phyloP scores from a whole-genome alignment of 2,329 filamentous ascomycete species.

The Emergomyces africanus region DNA sequence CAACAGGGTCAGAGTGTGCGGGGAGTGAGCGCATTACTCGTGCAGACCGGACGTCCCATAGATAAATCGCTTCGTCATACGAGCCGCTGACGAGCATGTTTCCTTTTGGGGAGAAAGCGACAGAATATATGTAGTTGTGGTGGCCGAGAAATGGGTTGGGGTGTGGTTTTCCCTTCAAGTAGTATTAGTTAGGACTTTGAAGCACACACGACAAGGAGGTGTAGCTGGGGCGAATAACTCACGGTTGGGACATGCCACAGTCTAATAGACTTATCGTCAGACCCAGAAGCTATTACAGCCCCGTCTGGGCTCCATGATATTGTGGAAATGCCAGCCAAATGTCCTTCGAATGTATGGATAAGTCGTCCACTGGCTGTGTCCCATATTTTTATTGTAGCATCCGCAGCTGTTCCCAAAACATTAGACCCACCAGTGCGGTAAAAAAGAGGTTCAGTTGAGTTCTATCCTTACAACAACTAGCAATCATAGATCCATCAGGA shows the following conservation, averaged over 20 bases:
- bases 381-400: slow-evolving; percentile 88
- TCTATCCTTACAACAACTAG: slow-evolving; percentile 53
- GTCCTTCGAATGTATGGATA: slow-evolving; percentile 80
- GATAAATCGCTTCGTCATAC: slow-evolving; percentile 92
- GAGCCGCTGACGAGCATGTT: slow-evolving; percentile 93
- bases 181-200: not conserved
- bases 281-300: slow-evolving; percentile 74
- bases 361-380: slow-evolving; percentile 63
- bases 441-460: not conserved
- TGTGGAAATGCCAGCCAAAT: slow-evolving; percentile 83
- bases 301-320: slow-evolving; percentile 92
- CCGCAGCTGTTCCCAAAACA: slow-evolving; percentile 45
- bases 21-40: slow-evolving; percentile 80
- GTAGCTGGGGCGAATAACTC: slow-evolving; percentile 9
- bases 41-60: slow-evolving; percentile 90
- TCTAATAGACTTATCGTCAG: slow-evolving; percentile 91
- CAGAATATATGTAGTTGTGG: slow-evolving; percentile 88
- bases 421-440: not conserved
- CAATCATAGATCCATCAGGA: slow-evolving; percentile 79
- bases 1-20: slow-evolving; percentile 88
- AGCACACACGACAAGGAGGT: not conserved
- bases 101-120: slow-evolving; percentile 94
- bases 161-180: slow-evolving; percentile 40
- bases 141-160: slow-evolving; percentile 62
- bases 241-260: slow-evolving; percentile 64